Evolutionary conservation across 1,284 basidiomycete genomes (phyloP).

Genomic region (Malassezia yamatoensis): DNA sequence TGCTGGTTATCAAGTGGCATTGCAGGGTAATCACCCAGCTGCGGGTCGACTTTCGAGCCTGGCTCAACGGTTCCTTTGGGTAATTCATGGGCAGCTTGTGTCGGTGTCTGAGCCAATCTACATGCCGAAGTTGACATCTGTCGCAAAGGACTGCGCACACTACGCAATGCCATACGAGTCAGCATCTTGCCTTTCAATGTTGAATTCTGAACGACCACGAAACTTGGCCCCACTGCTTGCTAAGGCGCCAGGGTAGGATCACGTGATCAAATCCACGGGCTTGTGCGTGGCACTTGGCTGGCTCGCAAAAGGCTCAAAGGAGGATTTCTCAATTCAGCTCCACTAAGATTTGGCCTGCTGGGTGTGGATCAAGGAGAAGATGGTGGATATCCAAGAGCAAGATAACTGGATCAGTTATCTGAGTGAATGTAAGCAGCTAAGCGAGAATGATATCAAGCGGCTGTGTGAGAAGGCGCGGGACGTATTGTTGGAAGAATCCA

Average conservation of each 20-base stretch:
- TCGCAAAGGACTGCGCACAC: slow-evolving; percentile 7
- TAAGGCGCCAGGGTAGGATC: not conserved
- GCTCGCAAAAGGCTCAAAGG: too few species aligned
- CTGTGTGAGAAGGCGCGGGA: slow-evolving; percentile 98
- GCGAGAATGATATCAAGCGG: slow-evolving; percentile 90
- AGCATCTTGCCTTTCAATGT: not conserved
- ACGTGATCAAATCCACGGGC: slow-evolving; percentile 4
- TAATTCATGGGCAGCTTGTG: not conserved
- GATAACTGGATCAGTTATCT: slow-evolving; percentile 83
- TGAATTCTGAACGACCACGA: too few species aligned
- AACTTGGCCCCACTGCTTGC: too few species aligned
- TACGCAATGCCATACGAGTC: slow-evolving; percentile 1
- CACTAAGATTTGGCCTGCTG: too few species aligned
- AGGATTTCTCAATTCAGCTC: too few species aligned
- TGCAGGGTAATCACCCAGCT: slow-evolving; percentile 45
- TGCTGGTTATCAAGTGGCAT: slow-evolving; percentile 33
- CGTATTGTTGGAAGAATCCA: slow-evolving; percentile 66
- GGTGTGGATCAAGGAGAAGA: not conserved
- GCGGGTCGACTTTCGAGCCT: slow-evolving; percentile 34
- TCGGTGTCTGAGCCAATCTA: not conserved
- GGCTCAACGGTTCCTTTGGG: slow-evolving; percentile 12
- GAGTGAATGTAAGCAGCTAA: slow-evolving; percentile 92
- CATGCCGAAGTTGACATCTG: not conserved
- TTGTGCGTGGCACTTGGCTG: too few species aligned
- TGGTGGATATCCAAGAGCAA: slow-evolving; percentile 45